phyloP scores from a whole-genome alignment of 257 asterid species.

The Salvia rosmarinus region DNA sequence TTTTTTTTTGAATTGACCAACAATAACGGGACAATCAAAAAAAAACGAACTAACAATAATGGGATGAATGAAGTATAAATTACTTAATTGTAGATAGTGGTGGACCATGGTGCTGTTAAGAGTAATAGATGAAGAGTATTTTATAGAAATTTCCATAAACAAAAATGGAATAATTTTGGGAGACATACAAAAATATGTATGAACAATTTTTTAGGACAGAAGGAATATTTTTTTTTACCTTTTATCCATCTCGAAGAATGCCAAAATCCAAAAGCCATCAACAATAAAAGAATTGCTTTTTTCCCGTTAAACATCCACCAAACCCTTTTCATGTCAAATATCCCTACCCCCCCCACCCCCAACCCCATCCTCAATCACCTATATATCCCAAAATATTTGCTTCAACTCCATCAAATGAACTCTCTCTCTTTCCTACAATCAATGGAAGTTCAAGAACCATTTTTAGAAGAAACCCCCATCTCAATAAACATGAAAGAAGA shows the following conservation, averaged over 20 bases:
- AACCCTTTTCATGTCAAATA: constrained; percentile 11
- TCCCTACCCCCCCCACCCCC: not conserved
- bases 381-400: constrained; percentile 2
- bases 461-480: constrained; percentile 11
- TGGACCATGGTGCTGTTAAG: too few species aligned
- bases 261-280: constrained; percentile 29
- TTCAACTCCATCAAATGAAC: not conserved
- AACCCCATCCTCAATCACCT: not conserved
- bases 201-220: too few species aligned
- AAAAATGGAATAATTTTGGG: too few species aligned
- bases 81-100: too few species aligned
- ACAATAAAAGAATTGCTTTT: not conserved
- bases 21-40: too few species aligned
- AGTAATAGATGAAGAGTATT: too few species aligned
- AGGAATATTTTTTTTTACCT: too few species aligned
- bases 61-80: too few species aligned
- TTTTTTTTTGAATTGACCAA: too few species aligned
- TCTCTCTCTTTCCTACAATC: not conserved
- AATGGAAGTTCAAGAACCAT: constrained; percentile 32
- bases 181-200: too few species aligned
- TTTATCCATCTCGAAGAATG: constrained; percentile 24
- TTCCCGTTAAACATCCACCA: constrained; percentile 8
- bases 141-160: too few species aligned
- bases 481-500: constrained; percentile 33
- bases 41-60: too few species aligned